Base-by-base conservation (phyloP, 768 basidiomycete genomes). In the Serendipita sp. region DNA sequence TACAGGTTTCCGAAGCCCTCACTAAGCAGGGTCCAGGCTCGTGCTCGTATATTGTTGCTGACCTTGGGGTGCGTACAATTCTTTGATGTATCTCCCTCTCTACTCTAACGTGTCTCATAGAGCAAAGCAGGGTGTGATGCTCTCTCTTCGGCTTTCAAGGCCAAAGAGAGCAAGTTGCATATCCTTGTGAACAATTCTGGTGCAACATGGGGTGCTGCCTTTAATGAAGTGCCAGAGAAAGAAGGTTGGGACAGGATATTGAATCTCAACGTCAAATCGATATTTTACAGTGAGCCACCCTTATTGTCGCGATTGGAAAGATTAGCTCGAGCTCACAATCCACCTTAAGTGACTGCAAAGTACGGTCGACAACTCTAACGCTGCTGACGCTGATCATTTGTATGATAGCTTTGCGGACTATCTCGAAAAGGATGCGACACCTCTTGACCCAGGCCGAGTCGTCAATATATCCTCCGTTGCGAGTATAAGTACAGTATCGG, bases 181-280 rank as follows among this genome's bases (percentile, higher is more conserved):
- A 84, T 92, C 62, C 80, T 93, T 3, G 81, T 92, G 48, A 91
- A 90, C 73, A 91, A 91, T 73, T 86, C 86, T 6, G 90, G 89
- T 4, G 82, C 82, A 31, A 79, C 86, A 16, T 91, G 88, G 89
- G 88, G 87, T 16, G 82, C 84, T 5, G 78, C 82, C 0, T 88
- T 79, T 71, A 75, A 80, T 8, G 78, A 84, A 71, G 74, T 87
- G 66, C 88, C 88, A 0, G 89, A 91, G 73, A 83, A 83, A 68
- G 84, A 83, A 67, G 90, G 91, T 1, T 92, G 91, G 91, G 89
- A 92, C 67, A 84, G 85, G 40, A 77, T 92, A 44, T 80, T 91
- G 71, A 81, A 82, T 23, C 81, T 91, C 43, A 93, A 93, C 70
- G 88, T 93, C 62, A 93, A 92, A 76, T 83, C 83, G 65, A 77